phyloP scores from a whole-genome alignment of 495 filamentous ascomycete genomes.

The Emericellopsis terricola region DNA sequence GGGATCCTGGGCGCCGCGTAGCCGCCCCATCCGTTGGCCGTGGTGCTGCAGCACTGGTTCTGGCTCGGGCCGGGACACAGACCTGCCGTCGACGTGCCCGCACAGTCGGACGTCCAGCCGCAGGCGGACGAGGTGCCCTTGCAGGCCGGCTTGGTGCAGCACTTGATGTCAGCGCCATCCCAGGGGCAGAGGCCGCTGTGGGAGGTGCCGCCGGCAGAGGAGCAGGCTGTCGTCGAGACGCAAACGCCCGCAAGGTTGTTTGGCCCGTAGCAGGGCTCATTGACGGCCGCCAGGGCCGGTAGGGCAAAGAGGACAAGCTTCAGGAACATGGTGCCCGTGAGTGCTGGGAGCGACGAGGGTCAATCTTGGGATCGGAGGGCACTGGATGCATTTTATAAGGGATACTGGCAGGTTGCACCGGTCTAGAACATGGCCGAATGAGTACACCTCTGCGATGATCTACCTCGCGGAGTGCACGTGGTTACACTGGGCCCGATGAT shows the following conservation, averaged over 20 bases:
- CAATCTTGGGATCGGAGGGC: too few species aligned
- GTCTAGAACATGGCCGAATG: too few species aligned
- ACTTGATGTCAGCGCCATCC: conserved; percentile 17
- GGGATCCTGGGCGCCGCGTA: conserved; percentile 13
- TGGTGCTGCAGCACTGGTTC: conserved; percentile 20
- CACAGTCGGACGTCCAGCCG: conserved; percentile 18
- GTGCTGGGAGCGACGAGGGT: too few species aligned
- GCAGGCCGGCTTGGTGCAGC: conserved; percentile 23
- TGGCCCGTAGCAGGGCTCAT: conserved; percentile 18
- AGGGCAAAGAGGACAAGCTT: conserved; percentile 11
- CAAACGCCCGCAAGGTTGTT: conserved; percentile 14
- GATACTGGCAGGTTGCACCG: too few species aligned
- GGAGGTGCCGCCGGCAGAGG: conserved; percentile 13
- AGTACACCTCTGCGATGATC: too few species aligned
- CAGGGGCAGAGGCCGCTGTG: conserved; percentile 16
- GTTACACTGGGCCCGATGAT: too few species aligned
- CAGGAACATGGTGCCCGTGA: too few species aligned
- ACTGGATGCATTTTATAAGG: too few species aligned
- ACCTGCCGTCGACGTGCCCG: conserved; percentile 9
- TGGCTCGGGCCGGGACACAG: conserved; percentile 19
- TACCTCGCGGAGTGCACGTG: too few species aligned
- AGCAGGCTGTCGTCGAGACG: conserved; percentile 13
- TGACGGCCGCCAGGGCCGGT: conserved; percentile 12
- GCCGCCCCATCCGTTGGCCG: conserved; percentile 11
- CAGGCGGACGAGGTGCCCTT: conserved; percentile 14